phyloP scores from a whole-genome alignment of 768 basidiomycete genomes.

The Glaciozyma martinii region DNA sequence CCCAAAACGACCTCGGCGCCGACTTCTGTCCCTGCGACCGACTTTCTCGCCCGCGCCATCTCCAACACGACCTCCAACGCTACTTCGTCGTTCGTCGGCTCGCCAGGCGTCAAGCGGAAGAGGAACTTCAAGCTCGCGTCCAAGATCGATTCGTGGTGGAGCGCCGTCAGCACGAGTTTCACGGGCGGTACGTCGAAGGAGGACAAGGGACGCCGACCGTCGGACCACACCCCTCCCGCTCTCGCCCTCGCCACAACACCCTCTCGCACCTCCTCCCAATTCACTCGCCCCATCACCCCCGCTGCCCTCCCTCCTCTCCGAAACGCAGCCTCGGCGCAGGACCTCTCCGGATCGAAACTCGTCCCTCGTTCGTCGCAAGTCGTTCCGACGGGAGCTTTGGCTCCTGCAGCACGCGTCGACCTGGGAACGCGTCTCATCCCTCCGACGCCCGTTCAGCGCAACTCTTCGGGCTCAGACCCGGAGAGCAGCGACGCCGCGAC shows the following conservation, averaged over 20 bases:
- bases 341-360: slow-evolving; percentile 8
- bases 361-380: background rate
- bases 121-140: slow-evolving; percentile 31
- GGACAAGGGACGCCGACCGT: background rate
- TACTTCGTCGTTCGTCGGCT: slow-evolving; percentile 4
- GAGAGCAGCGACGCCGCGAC: slow-evolving; percentile 19
- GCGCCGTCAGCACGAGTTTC: slow-evolving; percentile 33
- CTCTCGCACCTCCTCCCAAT: slow-evolving; percentile 27
- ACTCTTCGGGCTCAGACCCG: slow-evolving; percentile 18
- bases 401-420: slow-evolving; percentile 26
- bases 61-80: slow-evolving; percentile 3
- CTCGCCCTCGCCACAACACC: background rate
- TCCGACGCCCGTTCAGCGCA: background rate
- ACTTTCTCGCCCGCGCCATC: slow-evolving; percentile 1
- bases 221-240: background rate
- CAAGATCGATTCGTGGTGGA: slow-evolving; percentile 37
- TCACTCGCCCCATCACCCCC: slow-evolving; percentile 8
- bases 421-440: slow-evolving; percentile 4
- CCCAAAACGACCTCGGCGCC: slow-evolving; percentile 23
- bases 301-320: slow-evolving; percentile 15
- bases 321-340: slow-evolving; percentile 25
- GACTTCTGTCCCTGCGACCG: slow-evolving; percentile 7
- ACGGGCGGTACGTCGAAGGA: slow-evolving; percentile 7
- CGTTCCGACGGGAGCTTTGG: slow-evolving; percentile 29
- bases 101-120: slow-evolving; percentile 23